Base-by-base conservation (phyloP, 257 asterid genomes). In the Plantago major region DNA sequence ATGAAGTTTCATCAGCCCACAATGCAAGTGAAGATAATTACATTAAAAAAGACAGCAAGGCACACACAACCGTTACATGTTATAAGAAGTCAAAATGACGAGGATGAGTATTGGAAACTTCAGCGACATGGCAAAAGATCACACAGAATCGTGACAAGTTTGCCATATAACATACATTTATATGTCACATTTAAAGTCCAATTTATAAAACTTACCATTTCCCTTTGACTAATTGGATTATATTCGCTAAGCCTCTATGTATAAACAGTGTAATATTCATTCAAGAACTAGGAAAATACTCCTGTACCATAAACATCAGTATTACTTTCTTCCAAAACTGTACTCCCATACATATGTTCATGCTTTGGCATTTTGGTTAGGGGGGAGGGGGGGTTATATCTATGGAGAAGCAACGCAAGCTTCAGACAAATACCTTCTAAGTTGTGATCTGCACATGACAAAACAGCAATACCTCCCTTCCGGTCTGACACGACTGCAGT, bases 401-500 rank as follows among this genome's bases (percentile, higher is more conserved):
- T 22, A 12, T 1, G 17, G 28, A 8, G 28, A 51, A 10, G 57
- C 13, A 51, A 11, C 17, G 10, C 37, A 19, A 51, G 33, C 42
- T 53, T 9, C 42, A 53, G 10, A 11, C 8, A 4, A 52, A 11
- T 74, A 89, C 97, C 99, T 82, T 83, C 97, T 68, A 76, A 71
- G 68, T 22, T 22, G 26, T 78, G 80, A 71, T 79, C 77, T 67
- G 80, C 80, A 66, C 90, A 82, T 33, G 99, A 87, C 80, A 93
- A 74, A 71, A 93, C 85, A 65, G 86, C 83, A 68, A 87, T 70
- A 72, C 84, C 79, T 71, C 99, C 99, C 76, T 81, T 89, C 44
- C 95, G 82, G 64, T 93, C 99, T 3, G 99, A 84, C 75, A 93
- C 96, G 64, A 84, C 82, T 66, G 94, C 95, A 64, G 94, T 87